phyloP scores from a whole-genome alignment of 768 basidiomycete genomes.

The Macrolepiota albuminosa region DNA sequence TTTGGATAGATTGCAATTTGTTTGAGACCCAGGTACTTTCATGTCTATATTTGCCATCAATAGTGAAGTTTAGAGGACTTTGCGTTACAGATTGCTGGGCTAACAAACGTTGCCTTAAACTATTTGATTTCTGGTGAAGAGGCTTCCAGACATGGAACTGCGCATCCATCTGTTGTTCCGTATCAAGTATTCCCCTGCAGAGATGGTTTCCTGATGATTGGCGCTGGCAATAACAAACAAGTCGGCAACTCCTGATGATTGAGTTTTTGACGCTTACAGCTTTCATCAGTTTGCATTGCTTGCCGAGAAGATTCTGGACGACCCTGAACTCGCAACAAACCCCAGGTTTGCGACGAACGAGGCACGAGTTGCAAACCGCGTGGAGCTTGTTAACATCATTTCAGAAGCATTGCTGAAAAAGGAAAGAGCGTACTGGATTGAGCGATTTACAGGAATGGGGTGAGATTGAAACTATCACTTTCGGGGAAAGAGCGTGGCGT shows the following conservation, averaged over 20 bases:
- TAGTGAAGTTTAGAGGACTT: neutral
- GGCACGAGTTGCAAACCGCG: constrained; percentile 71
- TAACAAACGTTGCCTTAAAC: constrained; percentile 91
- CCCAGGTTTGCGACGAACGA: constrained; percentile 69
- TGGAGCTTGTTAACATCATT: constrained; percentile 64
- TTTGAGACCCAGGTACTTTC: constrained; percentile 80
- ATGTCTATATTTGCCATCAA: neutral
- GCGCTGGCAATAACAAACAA: constrained; percentile 87
- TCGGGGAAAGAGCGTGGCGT: neutral
- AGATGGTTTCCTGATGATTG: constrained; percentile 90
- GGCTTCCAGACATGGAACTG: constrained; percentile 84
- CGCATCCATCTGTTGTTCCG: constrained; percentile 91
- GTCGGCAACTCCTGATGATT: constrained; percentile 27
- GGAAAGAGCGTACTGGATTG: constrained; percentile 70
- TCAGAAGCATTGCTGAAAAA: constrained; percentile 51
- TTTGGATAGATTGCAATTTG: constrained; percentile 89
- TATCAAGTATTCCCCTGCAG: constrained; percentile 89
- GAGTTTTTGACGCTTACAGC: neutral
- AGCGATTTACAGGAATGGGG: constrained; percentile 73
- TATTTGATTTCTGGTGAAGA: constrained; percentile 85
- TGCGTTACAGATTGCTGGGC: constrained; percentile 67
- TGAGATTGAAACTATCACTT: constrained; percentile 25
- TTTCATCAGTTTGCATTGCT: constrained; percentile 62
- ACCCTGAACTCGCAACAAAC: constrained; percentile 56
- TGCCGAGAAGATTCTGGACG: constrained; percentile 54